Evolutionary conservation across 768 basidiomycete genomes (phyloP).

Genomic region (Suillus hirtellus): DNA sequence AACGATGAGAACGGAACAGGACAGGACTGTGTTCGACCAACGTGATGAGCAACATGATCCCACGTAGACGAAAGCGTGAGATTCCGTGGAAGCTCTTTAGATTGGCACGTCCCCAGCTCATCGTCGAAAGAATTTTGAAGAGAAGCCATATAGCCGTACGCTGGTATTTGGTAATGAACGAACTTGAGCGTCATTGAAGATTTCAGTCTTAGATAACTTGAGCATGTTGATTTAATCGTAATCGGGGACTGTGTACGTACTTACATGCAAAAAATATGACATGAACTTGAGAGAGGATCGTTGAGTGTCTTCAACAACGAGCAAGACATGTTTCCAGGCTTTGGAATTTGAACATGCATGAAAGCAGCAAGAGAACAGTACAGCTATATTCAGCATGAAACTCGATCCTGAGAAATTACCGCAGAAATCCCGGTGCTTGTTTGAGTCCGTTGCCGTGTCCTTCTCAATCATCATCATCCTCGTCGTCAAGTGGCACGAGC

Average conservation of each 20-base stretch:
- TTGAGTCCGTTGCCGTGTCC: conserved; percentile 4
- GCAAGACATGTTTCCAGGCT: not conserved
- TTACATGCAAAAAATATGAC: not conserved
- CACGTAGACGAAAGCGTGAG: not conserved
- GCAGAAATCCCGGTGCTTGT: conserved; percentile 12
- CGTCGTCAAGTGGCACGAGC: conserved; percentile 4
- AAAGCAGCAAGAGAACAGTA: not conserved
- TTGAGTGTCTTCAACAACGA: not conserved
- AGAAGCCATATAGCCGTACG: not conserved
- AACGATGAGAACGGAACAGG: not conserved
- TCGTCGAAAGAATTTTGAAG: not conserved
- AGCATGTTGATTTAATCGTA: not conserved
- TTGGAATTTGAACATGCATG: not conserved
- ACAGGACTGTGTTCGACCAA: not conserved
- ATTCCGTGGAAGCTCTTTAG: not conserved
- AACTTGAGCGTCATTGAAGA: not conserved
- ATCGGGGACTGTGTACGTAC: not conserved
- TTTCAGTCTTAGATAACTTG: not conserved
- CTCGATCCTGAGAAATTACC: conserved; percentile 32
- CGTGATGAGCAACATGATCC: not conserved
- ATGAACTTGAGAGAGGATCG: not conserved
- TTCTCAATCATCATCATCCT: conserved; percentile 1
- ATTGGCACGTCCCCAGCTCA: not conserved
- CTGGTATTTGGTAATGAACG: not conserved
- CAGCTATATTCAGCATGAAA: not conserved